Percentiles rank a stretch among this genome's conserved stretches.
These are phyloP conservation scores for Fusarium tricinctum DNA, from an alignment of 2,329 filamentous ascomycete genomes.

Conservation along the genomic window DNA sequence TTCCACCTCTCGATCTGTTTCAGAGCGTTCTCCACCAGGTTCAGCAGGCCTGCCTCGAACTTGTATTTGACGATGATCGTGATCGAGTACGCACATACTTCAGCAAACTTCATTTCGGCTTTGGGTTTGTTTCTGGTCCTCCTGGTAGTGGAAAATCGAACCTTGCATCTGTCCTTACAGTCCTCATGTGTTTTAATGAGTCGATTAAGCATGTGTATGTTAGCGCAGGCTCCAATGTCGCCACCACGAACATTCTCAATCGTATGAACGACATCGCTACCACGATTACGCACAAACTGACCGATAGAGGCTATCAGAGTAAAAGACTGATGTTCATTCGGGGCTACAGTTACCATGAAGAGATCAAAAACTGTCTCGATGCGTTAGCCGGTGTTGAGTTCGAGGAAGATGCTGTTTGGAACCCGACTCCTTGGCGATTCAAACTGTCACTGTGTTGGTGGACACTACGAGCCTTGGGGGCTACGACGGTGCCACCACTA, in stretches of 20 bases:
- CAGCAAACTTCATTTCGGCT: not conserved
- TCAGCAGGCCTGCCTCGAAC: not conserved
- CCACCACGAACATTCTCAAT: not conserved
- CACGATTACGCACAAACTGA: fast-evolving
- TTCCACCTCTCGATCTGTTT: not conserved
- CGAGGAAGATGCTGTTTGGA: not conserved
- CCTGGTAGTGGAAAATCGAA: constrained; percentile 11
- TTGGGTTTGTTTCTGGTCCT: constrained; percentile 5
- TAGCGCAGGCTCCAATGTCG: not conserved
- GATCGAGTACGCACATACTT: not conserved
- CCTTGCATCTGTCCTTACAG: not conserved
- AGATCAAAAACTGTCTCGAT: not conserved
- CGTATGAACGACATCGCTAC: not conserved
- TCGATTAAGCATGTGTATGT: constrained; percentile 1
- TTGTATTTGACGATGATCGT: constrained; percentile 3
- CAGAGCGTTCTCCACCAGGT: fast-evolving
- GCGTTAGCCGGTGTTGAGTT: not conserved
- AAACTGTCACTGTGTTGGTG: constrained; percentile 16
- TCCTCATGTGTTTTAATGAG: not conserved
- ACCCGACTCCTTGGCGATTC: not conserved
- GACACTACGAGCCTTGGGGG: constrained; percentile 10
- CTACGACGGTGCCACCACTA: fast-evolving
- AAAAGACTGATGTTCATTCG: constrained; percentile 6
- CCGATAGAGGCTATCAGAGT: fast-evolving
- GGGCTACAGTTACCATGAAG: not conserved